Percentiles rank a stretch among this genome's conserved stretches.
Evolutionary conservation across 2,329 filamentous ascomycete species (phyloP).

Genomic region (Helotiales sp.): DNA sequence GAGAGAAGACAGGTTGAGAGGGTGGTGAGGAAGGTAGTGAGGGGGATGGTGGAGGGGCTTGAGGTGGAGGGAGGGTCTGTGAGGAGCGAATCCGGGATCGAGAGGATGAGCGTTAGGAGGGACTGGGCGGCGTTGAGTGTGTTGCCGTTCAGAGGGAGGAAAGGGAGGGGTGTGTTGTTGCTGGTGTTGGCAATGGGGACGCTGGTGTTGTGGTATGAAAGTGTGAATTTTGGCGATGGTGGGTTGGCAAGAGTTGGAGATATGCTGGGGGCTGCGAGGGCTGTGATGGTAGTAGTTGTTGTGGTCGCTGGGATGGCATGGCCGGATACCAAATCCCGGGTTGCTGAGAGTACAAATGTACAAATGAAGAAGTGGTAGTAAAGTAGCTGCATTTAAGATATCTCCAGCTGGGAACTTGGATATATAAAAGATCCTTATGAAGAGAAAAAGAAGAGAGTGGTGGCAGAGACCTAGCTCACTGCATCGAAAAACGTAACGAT

Average conservation of each 20-base stretch:
- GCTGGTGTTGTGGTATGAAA: not conserved
- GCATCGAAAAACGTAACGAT: not conserved
- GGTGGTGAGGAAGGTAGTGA: slow-evolving; percentile 4
- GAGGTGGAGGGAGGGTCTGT: too few species aligned
- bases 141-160: slow-evolving; percentile 3
- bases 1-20: slow-evolving; percentile 9
- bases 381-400: not conserved
- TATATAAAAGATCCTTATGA: too few species aligned
- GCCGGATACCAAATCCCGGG: not conserved
- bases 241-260: not conserved
- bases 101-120: slow-evolving; percentile 7
- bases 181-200: not conserved
- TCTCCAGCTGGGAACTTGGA: not conserved
- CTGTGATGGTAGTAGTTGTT: too few species aligned
- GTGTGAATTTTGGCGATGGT: not conserved
- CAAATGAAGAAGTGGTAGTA: not conserved
- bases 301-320: not conserved
- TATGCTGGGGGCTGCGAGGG: not conserved
- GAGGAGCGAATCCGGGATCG: slow-evolving; percentile 11
- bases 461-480: not conserved
- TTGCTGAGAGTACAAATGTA: not conserved
- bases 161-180: slow-evolving; percentile 1
- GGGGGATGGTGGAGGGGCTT: not conserved
- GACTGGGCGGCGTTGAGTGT: not conserved
- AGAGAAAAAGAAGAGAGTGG: too few species aligned